These are phyloP conservation scores for Globisporangium barbulae DNA, from an alignment of 352 stramenopile species.

Conservation along the genomic window DNA sequence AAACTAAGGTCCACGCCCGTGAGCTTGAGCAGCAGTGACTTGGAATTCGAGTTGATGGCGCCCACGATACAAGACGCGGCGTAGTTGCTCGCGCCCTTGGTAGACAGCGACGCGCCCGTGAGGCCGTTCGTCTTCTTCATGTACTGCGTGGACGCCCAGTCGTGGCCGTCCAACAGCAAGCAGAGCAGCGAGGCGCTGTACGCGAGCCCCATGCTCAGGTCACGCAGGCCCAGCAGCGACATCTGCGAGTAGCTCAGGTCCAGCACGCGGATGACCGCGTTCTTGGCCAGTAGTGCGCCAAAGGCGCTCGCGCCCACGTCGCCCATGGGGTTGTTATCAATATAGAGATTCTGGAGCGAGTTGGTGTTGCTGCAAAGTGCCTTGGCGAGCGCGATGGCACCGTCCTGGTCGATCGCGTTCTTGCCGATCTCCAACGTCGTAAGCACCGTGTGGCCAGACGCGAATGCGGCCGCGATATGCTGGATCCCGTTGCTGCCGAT, in stretches of 20 bases:
- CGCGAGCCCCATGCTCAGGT: conserved; percentile 64
- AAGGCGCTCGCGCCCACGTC: conserved; percentile 66
- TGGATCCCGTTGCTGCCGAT: conserved; percentile 55
- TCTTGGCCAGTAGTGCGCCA: conserved; percentile 66
- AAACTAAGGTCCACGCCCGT: conserved; percentile 68
- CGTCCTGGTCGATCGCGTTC: conserved; percentile 69
- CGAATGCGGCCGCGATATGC: conserved; percentile 58
- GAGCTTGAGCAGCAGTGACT: conserved; percentile 73
- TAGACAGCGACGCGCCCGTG: conserved; percentile 57
- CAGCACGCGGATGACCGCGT: conserved; percentile 63
- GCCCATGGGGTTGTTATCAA: conserved; percentile 85
- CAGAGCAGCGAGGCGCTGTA: conserved; percentile 64
- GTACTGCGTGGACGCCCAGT: conserved; percentile 82
- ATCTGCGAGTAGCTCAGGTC: conserved; percentile 83
- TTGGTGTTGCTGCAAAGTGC: conserved; percentile 48
- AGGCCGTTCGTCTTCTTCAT: conserved; percentile 72
- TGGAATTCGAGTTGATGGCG: conserved; percentile 62
- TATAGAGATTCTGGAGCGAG: conserved; percentile 74
- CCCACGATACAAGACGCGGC: conserved; percentile 71
- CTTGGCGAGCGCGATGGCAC: conserved; percentile 64
- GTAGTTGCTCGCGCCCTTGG: conserved; percentile 68
- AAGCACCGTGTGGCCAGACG: conserved; percentile 43
- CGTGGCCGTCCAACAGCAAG: conserved; percentile 73
- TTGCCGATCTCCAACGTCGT: conserved; percentile 78
- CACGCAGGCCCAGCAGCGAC: conserved; percentile 68